Evolutionary conservation across 805 yeast genomes (phyloP).

Genomic region (Kockiozyma suomiensis): DNA sequence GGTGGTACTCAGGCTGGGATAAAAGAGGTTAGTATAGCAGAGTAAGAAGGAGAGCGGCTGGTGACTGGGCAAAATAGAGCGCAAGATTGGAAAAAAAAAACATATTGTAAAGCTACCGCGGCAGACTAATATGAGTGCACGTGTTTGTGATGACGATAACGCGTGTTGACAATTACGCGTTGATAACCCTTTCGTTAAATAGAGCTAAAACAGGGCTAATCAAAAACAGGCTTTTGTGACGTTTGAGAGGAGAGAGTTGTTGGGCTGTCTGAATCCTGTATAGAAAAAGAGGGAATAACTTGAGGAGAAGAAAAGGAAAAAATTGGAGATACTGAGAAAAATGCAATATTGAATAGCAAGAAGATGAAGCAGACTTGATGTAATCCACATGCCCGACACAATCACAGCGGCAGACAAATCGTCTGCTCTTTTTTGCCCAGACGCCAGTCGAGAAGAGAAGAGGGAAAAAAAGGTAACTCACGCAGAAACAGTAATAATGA

Average conservation of each 20-base stretch:
- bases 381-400: no score
- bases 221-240: not conserved
- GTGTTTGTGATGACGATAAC: not conserved
- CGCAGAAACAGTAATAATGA: no score
- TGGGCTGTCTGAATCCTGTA: no score
- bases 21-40: not conserved
- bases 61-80: not conserved
- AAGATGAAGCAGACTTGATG: no score
- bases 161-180: conserved; percentile 3
- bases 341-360: no score
- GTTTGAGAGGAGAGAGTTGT: not conserved
- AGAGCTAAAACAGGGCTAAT: not conserved
- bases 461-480: no score
- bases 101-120: not conserved
- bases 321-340: no score
- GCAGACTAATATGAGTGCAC: not conserved
- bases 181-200: not conserved
- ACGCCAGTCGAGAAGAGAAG: no score
- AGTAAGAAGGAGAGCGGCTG: not conserved
- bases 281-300: no score
- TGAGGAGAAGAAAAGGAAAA: no score
- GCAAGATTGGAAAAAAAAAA: not conserved
- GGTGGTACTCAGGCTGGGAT: not conserved
- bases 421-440: no score
- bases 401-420: no score